Base-by-base conservation (phyloP, 768 basidiomycete species). In the Psilocybe cubensis region DNA sequence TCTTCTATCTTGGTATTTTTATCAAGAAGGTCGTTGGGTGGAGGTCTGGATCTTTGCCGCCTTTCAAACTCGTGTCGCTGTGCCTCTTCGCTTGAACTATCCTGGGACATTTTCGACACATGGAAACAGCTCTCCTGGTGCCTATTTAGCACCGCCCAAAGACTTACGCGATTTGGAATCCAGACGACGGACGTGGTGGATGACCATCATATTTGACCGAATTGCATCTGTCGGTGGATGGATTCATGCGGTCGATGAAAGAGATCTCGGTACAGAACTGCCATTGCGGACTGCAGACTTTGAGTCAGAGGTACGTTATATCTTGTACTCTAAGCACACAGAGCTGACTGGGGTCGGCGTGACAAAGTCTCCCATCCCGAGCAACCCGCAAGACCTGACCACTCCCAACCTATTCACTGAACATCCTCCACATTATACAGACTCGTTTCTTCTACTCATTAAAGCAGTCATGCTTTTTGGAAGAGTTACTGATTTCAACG, bases 11-110 rank as follows among this genome's bases (percentile, higher is more conserved):
- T 94, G 92, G 92, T 94, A 92, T 72, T 93, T 94, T 63, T 94
- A 93, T 67, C 88, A 92, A 55, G 92, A 94, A 72, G 92, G 92
- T 2, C 81, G 91, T 53, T 84, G 92, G 92, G 92, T 94, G 8
- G 92, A 94, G 72, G 88, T 94, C 3, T 94, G 92, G 92, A 89
- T 93, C 38, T 92, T 92, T 72, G 91, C 92, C 18, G 90, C 84
- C 11, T 93, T 93, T 66, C 89, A 92, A 68, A 91, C 87, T 14
- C 82, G 92, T 27, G 89, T 91, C 18, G 89, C 91, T 23, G 80
- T 94, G 17, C 92, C 92, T 4, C 77, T 94, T 27, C 86, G 92
- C 41, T 73, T 93, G 24, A 94, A 94, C 70, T 92, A 91, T 69
- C 92, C 91, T 3, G 92, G 92, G 31, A 92, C 92, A 17, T 92